Conservation (phyloP, 805 yeast species). For the Teunomyces lycoperdinae region DNA sequence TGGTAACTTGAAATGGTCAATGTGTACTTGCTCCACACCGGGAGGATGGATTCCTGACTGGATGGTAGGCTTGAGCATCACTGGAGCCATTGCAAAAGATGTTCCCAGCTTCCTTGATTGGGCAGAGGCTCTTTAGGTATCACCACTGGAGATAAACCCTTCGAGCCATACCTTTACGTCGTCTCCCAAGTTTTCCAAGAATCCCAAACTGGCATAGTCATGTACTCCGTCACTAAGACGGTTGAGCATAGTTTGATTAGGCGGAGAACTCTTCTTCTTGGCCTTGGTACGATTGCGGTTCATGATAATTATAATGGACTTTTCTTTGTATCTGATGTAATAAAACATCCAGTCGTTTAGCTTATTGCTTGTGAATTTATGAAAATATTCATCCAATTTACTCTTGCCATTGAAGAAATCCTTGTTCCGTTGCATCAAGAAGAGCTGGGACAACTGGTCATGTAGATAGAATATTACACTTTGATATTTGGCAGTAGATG, state of each 20-base stretch:
- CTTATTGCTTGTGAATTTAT: slow-evolving; percentile 38
- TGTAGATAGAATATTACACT: slow-evolving; percentile 37
- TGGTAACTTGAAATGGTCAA: slow-evolving; percentile 29
- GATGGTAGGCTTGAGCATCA: slow-evolving; percentile 28
- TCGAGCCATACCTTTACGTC: slow-evolving; percentile 43
- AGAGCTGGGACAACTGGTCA: slow-evolving; percentile 34
- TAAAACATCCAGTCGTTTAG: slow-evolving; percentile 43
- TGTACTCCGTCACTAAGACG: slow-evolving; percentile 22
- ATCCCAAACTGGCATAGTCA: slow-evolving; percentile 33
- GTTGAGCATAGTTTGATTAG: slow-evolving; percentile 7
- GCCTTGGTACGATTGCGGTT: slow-evolving; percentile 26
- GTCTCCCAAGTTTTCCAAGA: slow-evolving; percentile 40
- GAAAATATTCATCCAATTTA: slow-evolving; percentile 33
- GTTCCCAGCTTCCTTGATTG: slow-evolving; percentile 38
- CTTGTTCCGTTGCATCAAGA: slow-evolving; percentile 21
- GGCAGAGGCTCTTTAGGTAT: slow-evolving; percentile 11
- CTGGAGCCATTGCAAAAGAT: slow-evolving; percentile 37
- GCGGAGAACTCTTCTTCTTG: slow-evolving; percentile 9
- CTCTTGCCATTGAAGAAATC: slow-evolving; percentile 20
- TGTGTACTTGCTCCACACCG: slow-evolving; percentile 40
- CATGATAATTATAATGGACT: slow-evolving; percentile 33
- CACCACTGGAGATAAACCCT: slow-evolving; percentile 20
- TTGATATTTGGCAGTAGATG: slow-evolving; percentile 15
- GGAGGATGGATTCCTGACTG: slow-evolving; percentile 39
- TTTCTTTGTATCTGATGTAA: slow-evolving; percentile 27